Percentiles rank a stretch among this genome's conserved stretches.
Evolutionary conservation across 331 rosid genomes (phyloP).

Genomic region (Acacia pycnantha): DNA sequence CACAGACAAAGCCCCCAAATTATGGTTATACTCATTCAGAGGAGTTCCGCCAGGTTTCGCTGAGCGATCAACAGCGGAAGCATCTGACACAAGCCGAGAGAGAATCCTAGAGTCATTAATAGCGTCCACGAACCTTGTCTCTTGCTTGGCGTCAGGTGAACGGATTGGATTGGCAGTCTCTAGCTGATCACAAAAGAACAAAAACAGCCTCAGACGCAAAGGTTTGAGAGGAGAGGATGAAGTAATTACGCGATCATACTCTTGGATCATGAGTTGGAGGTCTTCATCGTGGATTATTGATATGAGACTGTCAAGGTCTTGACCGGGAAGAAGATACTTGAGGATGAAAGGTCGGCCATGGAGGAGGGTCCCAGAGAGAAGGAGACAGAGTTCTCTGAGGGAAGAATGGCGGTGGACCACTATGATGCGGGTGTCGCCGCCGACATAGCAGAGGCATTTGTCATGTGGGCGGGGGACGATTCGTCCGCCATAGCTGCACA

Average conservation of each 20-base stretch:
- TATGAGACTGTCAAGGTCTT: not conserved
- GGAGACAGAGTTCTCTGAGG: not conserved
- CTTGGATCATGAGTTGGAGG: not conserved
- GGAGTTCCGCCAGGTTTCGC: not conserved
- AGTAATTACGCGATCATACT: not conserved
- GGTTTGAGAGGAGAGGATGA: not conserved
- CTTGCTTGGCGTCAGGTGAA: not conserved
- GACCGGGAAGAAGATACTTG: not conserved
- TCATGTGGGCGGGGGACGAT: not conserved
- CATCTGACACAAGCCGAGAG: not conserved
- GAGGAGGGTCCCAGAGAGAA: not conserved
- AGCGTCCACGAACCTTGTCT: not conserved
- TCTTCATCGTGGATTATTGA: not conserved
- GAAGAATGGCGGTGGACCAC: not conserved
- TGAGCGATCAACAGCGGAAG: not conserved
- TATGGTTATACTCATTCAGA: not conserved
- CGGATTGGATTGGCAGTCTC: not conserved
- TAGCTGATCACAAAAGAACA: not conserved
- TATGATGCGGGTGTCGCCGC: not conserved
- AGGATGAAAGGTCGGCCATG: not conserved
- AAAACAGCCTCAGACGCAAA: not conserved
- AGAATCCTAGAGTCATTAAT: not conserved
- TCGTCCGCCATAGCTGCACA: not conserved
- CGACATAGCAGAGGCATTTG: not conserved
- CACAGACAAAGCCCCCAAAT: not conserved